Conservation (phyloP, 441 rosid genomes). For the Kokia cookei region DNA sequence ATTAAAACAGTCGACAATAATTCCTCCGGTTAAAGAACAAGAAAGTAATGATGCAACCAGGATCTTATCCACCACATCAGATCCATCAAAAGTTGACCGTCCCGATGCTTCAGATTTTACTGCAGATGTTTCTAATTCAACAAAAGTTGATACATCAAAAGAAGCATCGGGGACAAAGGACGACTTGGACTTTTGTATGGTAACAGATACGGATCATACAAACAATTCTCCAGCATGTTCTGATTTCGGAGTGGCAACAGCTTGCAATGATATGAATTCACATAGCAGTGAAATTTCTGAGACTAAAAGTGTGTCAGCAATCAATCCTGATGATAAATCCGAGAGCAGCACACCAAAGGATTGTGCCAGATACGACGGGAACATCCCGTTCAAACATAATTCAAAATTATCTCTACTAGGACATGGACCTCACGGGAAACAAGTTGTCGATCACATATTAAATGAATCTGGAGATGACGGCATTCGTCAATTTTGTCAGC, state of each 20-base stretch:
- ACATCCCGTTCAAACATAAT: slow-evolving; percentile 29
- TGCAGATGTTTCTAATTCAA: not conserved
- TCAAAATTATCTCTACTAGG: slow-evolving; percentile 76
- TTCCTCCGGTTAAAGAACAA: slow-evolving; percentile 23
- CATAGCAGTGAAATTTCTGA: slow-evolving; percentile 20
- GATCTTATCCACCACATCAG: slow-evolving; percentile 5
- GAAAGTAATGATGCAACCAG: slow-evolving; percentile 5
- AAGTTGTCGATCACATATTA: slow-evolving; percentile 66
- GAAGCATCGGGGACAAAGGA: slow-evolving; percentile 15
- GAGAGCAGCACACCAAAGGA: slow-evolving; percentile 17
- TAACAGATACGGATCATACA: slow-evolving; percentile 17
- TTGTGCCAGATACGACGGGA: slow-evolving; percentile 26
- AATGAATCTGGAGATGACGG: slow-evolving; percentile 70
- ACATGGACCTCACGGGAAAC: slow-evolving; percentile 96
- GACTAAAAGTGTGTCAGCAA: slow-evolving; percentile 14
- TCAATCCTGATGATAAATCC: slow-evolving; percentile 13
- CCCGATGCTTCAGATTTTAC: slow-evolving; percentile 9
- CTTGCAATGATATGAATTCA: slow-evolving; percentile 15
- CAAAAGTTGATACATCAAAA: not conserved
- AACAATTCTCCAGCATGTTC: slow-evolving; percentile 8
- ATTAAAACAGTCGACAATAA: slow-evolving; percentile 24
- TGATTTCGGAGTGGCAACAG: slow-evolving; percentile 15
- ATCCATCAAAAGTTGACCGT: slow-evolving; percentile 13
- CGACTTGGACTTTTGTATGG: slow-evolving; percentile 10
- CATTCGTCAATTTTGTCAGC: slow-evolving; percentile 64